Evolutionary conservation across 2,329 filamentous ascomycete species (phyloP), one percentile per base, ranked within the genome.

Genomic region (Penicillium sp.): DNA sequence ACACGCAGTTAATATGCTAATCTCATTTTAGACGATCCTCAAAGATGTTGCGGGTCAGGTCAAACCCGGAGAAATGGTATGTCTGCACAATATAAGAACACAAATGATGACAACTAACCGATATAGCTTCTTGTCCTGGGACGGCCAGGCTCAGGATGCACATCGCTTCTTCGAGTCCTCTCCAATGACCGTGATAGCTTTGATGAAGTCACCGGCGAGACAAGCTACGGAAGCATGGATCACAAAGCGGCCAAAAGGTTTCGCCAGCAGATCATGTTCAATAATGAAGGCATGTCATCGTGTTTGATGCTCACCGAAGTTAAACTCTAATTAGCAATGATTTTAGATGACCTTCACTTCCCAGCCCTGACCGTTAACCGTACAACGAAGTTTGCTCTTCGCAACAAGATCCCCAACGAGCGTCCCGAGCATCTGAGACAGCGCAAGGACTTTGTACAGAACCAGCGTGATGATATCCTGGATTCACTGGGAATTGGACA

Each of bases 361-460:
- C 85, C 89, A 0, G 86, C 88, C 4, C 74, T 92, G 18, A 90
- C 85, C 0, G 87, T 91, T 4, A 86, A 87, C 1, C 81, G 89
- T 53, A 91, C 89, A 0, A 79, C 92, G 14, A 81, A 84, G 53
- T 91, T 91, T 62, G 89, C 89, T 0, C 78, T 88, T 1, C 80
- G 84, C 32, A 84, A 70, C 48, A 72, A 72, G 26, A 45, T 71
- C 2, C 70, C 70, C 1, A 56, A 61, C 6, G 65, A 69, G 45
- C 62, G 69, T 2, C 64, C 66, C 0, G 58, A 61, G 1, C 57
- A 61, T 13, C 44, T 66, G 3, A 58, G 62, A 14, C 59, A 64
- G 18, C 65, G 64, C 19, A 60, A 64, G 11, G 61, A 64, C 1
- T 75, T 69, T 52, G 65, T 74, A 1, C 56, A 66, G 26, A 57